These are phyloP conservation scores for Trichoderma asperellum DNA, from an alignment of 2,329 filamentous ascomycete genomes.

Conservation along the genomic window DNA sequence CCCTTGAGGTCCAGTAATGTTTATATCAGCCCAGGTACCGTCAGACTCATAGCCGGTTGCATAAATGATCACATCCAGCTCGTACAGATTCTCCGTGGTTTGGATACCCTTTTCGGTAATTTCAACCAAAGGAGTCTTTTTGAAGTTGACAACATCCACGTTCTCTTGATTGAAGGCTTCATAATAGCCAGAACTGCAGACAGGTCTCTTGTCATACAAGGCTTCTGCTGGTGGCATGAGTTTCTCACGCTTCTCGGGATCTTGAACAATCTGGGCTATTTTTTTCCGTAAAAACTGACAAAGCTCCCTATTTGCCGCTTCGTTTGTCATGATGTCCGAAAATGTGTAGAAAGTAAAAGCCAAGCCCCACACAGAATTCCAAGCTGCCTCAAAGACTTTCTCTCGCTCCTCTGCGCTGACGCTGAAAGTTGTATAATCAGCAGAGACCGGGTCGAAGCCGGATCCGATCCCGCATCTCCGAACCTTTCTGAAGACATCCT, in stretches of 20 bases:
- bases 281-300: background rate
- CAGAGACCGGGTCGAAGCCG: background rate
- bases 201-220: background rate
- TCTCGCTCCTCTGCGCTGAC: constrained; percentile 5
- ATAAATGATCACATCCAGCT: constrained; percentile 6
- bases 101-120: constrained; percentile 6
- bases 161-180: background rate
- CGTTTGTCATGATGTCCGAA: background rate
- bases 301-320: background rate
- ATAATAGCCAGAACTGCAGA: background rate
- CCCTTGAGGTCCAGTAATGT: background rate
- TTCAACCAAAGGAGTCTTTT: background rate
- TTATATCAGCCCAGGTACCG: background rate
- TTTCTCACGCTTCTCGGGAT: background rate
- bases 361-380: background rate
- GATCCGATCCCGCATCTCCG: background rate
- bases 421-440: background rate
- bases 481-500: background rate
- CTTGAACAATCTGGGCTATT: background rate
- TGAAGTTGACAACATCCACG: constrained; percentile 1
- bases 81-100: background rate
- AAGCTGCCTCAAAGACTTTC: background rate
- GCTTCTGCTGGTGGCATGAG: background rate
- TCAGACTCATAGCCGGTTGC: background rate
- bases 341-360: background rate